phyloP scores from a whole-genome alignment of 139 green algal species.

The Yamagishiella unicocca region DNA sequence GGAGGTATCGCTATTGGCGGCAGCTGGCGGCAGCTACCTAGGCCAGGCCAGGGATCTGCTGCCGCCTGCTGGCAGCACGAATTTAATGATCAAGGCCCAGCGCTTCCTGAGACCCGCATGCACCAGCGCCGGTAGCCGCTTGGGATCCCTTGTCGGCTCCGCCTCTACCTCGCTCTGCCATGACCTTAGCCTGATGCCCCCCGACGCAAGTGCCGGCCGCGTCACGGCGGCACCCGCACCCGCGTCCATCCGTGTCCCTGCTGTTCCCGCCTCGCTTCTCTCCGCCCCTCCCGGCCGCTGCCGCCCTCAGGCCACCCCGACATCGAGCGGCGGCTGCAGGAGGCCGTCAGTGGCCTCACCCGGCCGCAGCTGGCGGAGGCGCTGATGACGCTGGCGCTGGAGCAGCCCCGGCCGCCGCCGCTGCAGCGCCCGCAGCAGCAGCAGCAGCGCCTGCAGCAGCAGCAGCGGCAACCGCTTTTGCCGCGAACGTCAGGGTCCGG shows the following conservation, averaged over 20 bases:
- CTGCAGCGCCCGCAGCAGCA: neutral
- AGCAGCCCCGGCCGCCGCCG: neutral
- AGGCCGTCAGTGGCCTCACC: neutral
- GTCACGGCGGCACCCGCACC: too few species aligned
- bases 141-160: too few species aligned
- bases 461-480: neutral
- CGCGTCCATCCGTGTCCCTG: neutral
- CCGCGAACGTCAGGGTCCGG: too few species aligned
- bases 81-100: too few species aligned
- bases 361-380: conserved; percentile 30
- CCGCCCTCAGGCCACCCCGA: neutral
- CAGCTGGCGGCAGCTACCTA: too few species aligned
- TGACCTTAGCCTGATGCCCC: too few species aligned
- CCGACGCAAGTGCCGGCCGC: too few species aligned
- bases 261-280: neutral
- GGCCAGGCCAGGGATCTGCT: too few species aligned
- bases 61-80: too few species aligned
- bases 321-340: neutral
- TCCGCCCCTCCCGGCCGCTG: neutral
- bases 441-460: neutral
- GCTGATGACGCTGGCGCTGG: conserved; percentile 5
- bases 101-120: too few species aligned
- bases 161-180: too few species aligned
- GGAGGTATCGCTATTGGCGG: too few species aligned
- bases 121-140: neutral